Evolutionary conservation across 495 filamentous ascomycete species (phyloP).

Genomic region (Apiosordaria backusii): DNA sequence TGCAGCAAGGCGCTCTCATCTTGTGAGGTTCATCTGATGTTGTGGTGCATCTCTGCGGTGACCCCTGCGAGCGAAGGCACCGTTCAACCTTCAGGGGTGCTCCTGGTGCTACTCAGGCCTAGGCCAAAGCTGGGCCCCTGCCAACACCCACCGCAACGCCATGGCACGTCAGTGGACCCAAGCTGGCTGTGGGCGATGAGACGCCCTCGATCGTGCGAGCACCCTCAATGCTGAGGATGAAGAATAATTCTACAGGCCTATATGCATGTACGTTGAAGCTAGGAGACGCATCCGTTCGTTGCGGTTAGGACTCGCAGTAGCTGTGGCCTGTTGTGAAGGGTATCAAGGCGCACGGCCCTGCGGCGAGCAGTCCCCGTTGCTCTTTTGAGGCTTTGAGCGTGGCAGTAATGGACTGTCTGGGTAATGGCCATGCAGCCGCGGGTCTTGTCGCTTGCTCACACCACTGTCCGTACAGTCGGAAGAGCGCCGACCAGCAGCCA

Average conservation of each 20-base stretch:
- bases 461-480: not conserved
- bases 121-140: conserved; percentile 13
- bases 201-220: conserved; percentile 14
- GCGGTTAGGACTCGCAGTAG: not conserved
- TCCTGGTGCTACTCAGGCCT: conserved; percentile 4
- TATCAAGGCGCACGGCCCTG: conserved; percentile 3
- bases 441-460: not conserved
- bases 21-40: conserved; percentile 15
- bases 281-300: not conserved
- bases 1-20: not conserved
- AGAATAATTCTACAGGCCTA: not conserved
- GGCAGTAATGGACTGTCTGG: not conserved
- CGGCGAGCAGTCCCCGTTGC: not conserved
- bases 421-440: not conserved
- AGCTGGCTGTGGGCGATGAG: conserved; percentile 12
- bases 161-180: conserved; percentile 1
- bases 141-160: conserved; percentile 18
- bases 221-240: not conserved
- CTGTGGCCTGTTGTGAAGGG: conserved; percentile 1
- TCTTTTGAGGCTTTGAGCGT: not conserved
- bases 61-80: conserved; percentile 6
- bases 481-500: not conserved
- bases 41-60: conserved; percentile 7
- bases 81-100: conserved; percentile 5
- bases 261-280: not conserved